phyloP scores from a whole-genome alignment of 2,329 filamentous ascomycete species.

The Trichoderma oligosporum region DNA sequence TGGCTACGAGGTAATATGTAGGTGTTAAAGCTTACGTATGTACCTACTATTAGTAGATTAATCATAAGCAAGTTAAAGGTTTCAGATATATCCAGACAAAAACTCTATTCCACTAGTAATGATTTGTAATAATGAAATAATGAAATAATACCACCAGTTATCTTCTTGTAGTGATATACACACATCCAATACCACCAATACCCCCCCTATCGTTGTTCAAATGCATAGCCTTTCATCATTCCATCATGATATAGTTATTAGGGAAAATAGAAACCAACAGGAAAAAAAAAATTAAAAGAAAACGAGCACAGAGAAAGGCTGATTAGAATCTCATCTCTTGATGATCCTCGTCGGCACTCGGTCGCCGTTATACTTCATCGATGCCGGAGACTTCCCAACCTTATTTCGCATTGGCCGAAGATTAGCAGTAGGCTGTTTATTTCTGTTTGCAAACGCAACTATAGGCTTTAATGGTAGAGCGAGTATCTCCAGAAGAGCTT shows the following conservation, averaged over 20 bases:
- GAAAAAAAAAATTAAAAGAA: background rate
- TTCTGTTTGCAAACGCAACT: constrained; percentile 17
- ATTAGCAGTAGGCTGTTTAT: constrained; percentile 5
- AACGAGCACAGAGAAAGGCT: background rate
- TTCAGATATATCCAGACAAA: background rate
- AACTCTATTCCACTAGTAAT: constrained; percentile 1
- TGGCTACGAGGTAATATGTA: too few relatives aligned
- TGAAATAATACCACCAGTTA: background rate
- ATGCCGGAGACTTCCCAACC: constrained; percentile 12
- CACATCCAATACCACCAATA: background rate
- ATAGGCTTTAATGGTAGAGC: constrained; percentile 40
- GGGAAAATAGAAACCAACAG: background rate
- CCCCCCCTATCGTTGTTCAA: background rate
- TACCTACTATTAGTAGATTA: background rate
- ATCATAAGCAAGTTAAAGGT: background rate
- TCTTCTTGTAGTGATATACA: background rate
- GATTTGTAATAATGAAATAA: background rate
- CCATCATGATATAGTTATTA: background rate
- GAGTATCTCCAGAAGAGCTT: constrained; percentile 37
- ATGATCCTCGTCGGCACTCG: constrained; percentile 19
- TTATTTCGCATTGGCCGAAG: constrained; percentile 7
- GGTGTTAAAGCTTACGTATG: background rate
- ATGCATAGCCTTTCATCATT: background rate
- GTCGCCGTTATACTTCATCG: constrained; percentile 19
- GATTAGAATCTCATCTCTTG: constrained; percentile 15